Evolutionary conservation across 768 basidiomycete species (phyloP), one percentile per base, ranked within the genome.

Genomic region (Rhodocollybia butyracea): DNA sequence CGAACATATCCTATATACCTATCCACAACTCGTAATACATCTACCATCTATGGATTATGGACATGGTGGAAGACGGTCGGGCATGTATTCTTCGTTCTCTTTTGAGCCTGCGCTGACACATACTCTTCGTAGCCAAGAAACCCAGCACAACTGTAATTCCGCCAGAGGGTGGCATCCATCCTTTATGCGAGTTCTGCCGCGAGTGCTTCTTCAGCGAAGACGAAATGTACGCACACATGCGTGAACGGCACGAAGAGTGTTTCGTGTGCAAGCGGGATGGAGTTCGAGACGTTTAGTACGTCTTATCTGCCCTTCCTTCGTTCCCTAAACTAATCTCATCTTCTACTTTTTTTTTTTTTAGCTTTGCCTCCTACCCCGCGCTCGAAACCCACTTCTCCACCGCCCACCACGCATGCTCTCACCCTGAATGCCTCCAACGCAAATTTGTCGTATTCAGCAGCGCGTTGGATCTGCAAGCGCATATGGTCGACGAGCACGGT

Each of bases 361-460:
- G 47, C 17, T 56, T 56, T 13, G 29, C 22, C 7, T 8, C 34
- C 3, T 56, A 50, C 46, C 34, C 38, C 31, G 43, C 36, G 19
- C 57, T 91, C 86, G 91, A 93, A 68, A 73, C 71, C 39, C 92
- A 94, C 64, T 91, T 91, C 70, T 83, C 80, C 60, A 76, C 73
- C 27, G 83, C 76, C 2, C 96, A 99, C 68, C 81, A 81, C 67
- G 86, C 89, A 5, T 99, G 96, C 68, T 75, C 72, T 2, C 85
- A 92, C 55, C 59, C 83, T 0, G 66, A 75, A 36, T 99, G 96
- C 64, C 83, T 86, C 42, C 85, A 84, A 5, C 87, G 83, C 62
- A 98, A 97, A 71, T 99, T 99, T 60, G 90, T 98, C 57, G 97
- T 98, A 12, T 98, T 98, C 68, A 84, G 84, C 38, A 87, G 88